These are phyloP conservation scores for Fusarium torreyae DNA, from an alignment of 2,329 filamentous ascomycete species.

Conservation along the genomic window DNA sequence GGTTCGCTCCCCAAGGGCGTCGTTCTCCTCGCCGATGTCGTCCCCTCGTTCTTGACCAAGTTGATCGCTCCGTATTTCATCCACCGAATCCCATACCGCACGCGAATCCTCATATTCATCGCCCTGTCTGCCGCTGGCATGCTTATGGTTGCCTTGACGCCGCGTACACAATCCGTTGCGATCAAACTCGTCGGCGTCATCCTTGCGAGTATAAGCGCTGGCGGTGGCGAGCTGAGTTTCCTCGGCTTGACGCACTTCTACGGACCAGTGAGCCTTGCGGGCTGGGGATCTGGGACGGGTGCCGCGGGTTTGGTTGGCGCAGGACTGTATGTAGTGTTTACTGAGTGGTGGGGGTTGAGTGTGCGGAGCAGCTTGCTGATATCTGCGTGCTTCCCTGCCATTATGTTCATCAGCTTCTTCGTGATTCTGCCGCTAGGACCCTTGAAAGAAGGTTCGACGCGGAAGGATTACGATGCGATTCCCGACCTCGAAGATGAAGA, in stretches of 20 bases:
- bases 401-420: conserved; percentile 93
- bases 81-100: conserved; percentile 84
- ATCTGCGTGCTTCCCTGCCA: conserved; percentile 82
- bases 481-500: conserved; percentile 59
- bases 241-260: conserved; percentile 94
- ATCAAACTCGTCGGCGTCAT: conserved; percentile 87
- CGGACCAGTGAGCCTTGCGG: conserved; percentile 86
- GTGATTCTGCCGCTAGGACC: conserved; percentile 79
- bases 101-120: conserved; percentile 82
- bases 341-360: conserved; percentile 82
- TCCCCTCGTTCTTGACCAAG: conserved; percentile 91
- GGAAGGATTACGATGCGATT: conserved; percentile 69
- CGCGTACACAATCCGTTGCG: conserved; percentile 74
- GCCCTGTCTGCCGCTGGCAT: conserved; percentile 85
- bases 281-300: conserved; percentile 94
- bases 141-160: conserved; percentile 88
- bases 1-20: conserved; percentile 92
- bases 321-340: conserved; percentile 88
- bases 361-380: conserved; percentile 82
- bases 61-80: conserved; percentile 95
- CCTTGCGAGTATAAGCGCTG: conserved; percentile 87
- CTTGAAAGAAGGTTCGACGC: conserved; percentile 63
- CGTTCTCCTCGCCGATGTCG: conserved; percentile 92
- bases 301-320: conserved; percentile 90
- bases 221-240: conserved; percentile 91